Base-by-base conservation (phyloP, 352 stramenopile species). In the Lagenidium giganteum region DNA sequence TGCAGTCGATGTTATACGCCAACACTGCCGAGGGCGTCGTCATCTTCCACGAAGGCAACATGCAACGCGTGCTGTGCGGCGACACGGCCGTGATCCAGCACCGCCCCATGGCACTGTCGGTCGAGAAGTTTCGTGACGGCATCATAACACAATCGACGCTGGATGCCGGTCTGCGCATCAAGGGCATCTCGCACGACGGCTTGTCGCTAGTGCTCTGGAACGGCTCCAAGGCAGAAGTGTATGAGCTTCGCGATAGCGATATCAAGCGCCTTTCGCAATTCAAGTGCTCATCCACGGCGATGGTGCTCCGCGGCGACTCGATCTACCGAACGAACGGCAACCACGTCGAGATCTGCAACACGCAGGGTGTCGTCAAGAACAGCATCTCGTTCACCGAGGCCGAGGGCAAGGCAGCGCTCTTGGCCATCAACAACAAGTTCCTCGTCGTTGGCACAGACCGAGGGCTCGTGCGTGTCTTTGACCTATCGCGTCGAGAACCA, bases 341-440 rank as follows among this genome's bases (percentile, higher is more conserved):
- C 40, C 67, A 91, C 41, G 69, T 97, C 12, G 77, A 96, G 64
- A 67, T 96, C 14, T 92, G 69, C 45, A 97, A 96, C 47, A 61
- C 93, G 24, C 61, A 78, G 24, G 92, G 92, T 8, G 67, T 93
- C 5, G 69, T 95, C 16, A 95, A 92, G 48, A 86, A 94, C 40
- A 73, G 60, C 0, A 84, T 97, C 18, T 87, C 70, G 2, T 97
- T 98, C 54, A 96, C 83, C 2, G 90, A 96, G 33, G 73, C 65
- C 0, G 93, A 98, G 37, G 93, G 93, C 3, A 61, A 70, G 13
- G 93, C 93, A 0, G 39, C 57, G 18, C 50, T 95, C 28, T 45
- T 98, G 13, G 79, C 90, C 21, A 54, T 96, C 17, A 92, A 97
- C 45, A 87, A 70, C 38, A 96, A 93, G 37, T 96, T 89, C 42